Evolutionary conservation across 2,329 filamentous ascomycete genomes (phyloP).

Genomic region (Lachnum nothofagi): DNA sequence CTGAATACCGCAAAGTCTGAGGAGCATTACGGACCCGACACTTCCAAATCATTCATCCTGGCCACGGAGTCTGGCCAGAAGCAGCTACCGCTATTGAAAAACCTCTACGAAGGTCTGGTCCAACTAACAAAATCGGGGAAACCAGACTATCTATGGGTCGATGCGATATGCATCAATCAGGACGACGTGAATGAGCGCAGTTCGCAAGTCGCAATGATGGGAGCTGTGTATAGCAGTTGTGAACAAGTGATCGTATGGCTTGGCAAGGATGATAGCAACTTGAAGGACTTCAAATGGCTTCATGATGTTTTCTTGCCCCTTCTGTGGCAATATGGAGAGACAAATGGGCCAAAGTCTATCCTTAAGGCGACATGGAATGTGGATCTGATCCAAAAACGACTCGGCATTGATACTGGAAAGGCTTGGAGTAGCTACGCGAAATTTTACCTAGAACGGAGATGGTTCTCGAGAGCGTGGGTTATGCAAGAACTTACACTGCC

Average conservation of each 20-base stretch:
- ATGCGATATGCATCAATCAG: constrained; percentile 7
- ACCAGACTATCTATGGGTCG: constrained; percentile 4
- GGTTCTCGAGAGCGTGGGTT: constrained; percentile 10
- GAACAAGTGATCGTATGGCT: constrained; percentile 8
- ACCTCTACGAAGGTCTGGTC: constrained; percentile 5
- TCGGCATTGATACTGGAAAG: constrained; percentile 6
- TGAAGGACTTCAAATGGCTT: constrained; percentile 10
- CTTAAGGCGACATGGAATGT: constrained; percentile 4
- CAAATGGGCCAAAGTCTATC: neutral
- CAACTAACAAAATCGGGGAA: constrained; percentile 1
- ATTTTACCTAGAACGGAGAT: constrained; percentile 6
- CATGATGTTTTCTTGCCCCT: constrained; percentile 4
- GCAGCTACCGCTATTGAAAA: constrained; percentile 2
- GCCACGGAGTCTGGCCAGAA: neutral
- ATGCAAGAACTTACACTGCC: constrained; percentile 7
- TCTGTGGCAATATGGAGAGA: constrained; percentile 3
- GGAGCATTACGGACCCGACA: constrained; percentile 1
- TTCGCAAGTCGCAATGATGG: constrained; percentile 9
- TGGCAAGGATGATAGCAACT: constrained; percentile 8
- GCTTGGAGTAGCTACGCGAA: constrained; percentile 4
- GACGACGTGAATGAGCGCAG: constrained; percentile 5
- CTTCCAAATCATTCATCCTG: neutral
- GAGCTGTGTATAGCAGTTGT: constrained; percentile 5
- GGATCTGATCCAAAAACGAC: constrained; percentile 1
- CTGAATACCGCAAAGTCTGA: constrained; percentile 4